Evolutionary conservation across 2,329 filamentous ascomycete species (phyloP).

Genomic region (Fusarium oxysporum): DNA sequence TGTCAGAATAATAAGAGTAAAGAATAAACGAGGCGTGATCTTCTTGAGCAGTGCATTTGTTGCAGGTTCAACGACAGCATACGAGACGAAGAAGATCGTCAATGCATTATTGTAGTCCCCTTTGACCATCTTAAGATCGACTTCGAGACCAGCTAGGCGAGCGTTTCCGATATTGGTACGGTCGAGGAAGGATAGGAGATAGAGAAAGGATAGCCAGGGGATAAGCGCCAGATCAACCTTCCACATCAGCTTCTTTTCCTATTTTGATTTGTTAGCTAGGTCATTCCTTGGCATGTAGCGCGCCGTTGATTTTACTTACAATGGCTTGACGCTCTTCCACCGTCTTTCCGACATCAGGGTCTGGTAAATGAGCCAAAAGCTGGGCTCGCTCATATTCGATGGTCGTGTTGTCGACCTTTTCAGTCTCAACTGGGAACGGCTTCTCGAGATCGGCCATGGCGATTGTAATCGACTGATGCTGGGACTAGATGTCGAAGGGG

Average conservation of each 20-base stretch:
- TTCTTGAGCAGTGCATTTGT: not conserved
- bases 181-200: not conserved
- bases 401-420: not conserved
- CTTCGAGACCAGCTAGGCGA: not conserved
- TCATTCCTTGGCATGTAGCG: accelerated
- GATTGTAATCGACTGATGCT: not conserved
- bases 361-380: not conserved
- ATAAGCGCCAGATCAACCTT: not conserved
- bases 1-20: not conserved
- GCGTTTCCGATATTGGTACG: not conserved
- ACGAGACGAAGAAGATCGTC: not conserved
- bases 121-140: not conserved
- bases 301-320: not conserved
- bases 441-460: not conserved
- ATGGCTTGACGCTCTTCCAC: not conserved
- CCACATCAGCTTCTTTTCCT: not conserved
- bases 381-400: not conserved
- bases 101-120: not conserved
- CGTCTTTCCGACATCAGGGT: not conserved
- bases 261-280: accelerated
- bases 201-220: not conserved
- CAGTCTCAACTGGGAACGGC: not conserved
- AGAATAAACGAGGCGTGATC: not conserved
- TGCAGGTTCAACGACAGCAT: not conserved
- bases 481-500: not conserved